Evolutionary conservation across 192 early-diverging fungal species (phyloP), one percentile per base, ranked within the genome.

Genomic region (Dimargaris xerosporica): DNA sequence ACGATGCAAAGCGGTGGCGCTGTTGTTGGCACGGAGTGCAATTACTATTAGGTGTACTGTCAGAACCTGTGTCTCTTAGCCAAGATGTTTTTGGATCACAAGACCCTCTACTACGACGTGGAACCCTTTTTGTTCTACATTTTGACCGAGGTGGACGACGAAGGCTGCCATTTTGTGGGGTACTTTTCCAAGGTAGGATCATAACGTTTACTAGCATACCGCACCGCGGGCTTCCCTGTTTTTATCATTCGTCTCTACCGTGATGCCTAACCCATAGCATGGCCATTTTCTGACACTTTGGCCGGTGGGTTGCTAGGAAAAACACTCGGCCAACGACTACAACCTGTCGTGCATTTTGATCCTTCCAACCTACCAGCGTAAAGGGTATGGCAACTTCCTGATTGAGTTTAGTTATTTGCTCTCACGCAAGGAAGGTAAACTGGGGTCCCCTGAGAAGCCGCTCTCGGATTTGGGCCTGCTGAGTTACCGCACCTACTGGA

Each of bases 61-160:
- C 96, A 97, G 68, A 96, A 94, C 71, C 75, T 98, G 30, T 98
- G 96, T 63, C 78, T 98, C 15, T 69, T 98, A 28, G 88, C 91
- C 45, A 98, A 98, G 67, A 90, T 93, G 86, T 98, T 96, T 70
- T 70, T 98, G 19, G 94, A 96, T 76, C 90, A 92, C 68, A 98
- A 98, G 66, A 97, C 96, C 3, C 73, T 96, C 23, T 97, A 94
- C 67, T 98, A 96, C 67, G 96, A 97, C 62, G 85, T 95, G 3
- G 96, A 98, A 63, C 94, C 96, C 15, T 98, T 96, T 68, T 73
- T 97, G 34, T 98, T 98, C 64, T 98, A 98, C 65, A 76, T 98
- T 21, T 78, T 98, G 78, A 91, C 89, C 2, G 93, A 96, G 71
- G 76, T 78, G 39, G 86, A 89, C 51, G 67, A 78, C 43, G 21